Conservation (phyloP, 345 rosid species). For the Raphanus sativus region DNA sequence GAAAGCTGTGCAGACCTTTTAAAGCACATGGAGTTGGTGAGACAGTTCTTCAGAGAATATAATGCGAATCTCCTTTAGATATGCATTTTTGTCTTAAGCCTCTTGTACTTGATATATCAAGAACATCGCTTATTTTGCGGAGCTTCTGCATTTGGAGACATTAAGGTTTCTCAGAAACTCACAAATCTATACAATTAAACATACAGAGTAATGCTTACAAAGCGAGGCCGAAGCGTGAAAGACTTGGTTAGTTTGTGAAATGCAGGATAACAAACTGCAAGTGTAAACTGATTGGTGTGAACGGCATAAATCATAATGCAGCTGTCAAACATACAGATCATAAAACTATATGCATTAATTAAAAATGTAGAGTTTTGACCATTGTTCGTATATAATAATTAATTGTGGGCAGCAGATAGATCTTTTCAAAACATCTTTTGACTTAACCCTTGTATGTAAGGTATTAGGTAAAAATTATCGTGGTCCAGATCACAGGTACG, state of each 20-base stretch:
- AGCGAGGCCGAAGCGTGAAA: background rate
- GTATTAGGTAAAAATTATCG: conserved; percentile 24
- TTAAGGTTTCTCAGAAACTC: conserved; percentile 3
- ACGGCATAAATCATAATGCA: background rate
- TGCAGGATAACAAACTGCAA: background rate
- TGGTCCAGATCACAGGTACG: background rate
- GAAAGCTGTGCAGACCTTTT: conserved; percentile 25
- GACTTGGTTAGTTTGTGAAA: background rate
- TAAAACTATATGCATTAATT: background rate
- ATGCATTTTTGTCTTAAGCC: conserved; percentile 17
- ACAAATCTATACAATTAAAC: background rate
- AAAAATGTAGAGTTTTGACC: conserved; percentile 8
- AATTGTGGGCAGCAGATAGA: conserved; percentile 30
- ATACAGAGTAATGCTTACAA: background rate
- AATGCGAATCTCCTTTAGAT: conserved; percentile 17
- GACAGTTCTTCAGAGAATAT: conserved; percentile 16
- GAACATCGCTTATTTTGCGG: background rate
- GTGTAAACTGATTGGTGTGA: conserved; percentile 27
- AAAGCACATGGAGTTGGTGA: conserved; percentile 40
- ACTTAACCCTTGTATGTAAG: conserved; percentile 19
- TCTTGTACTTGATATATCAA: background rate
- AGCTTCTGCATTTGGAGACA: conserved; percentile 8
- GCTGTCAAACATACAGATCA: conserved; percentile 22
- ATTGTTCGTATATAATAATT: conserved; percentile 3
- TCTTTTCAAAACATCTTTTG: conserved; percentile 24